Evolutionary conservation across 202 grass and related monocot species (phyloP), one percentile per base, ranked within the genome.

Genomic region (Panicum hallii): DNA sequence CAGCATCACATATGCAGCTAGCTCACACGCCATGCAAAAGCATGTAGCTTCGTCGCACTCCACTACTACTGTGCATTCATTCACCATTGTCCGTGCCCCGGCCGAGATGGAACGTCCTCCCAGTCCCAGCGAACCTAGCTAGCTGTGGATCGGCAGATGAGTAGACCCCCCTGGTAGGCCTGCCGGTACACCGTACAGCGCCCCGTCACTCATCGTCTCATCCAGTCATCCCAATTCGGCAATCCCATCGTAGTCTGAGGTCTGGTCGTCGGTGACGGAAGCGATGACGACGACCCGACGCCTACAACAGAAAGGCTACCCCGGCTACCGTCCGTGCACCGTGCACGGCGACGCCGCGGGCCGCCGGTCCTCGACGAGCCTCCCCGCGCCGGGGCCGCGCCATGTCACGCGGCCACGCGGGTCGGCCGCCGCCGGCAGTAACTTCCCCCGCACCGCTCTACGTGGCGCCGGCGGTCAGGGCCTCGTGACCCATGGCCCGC

Each of bases 391-490:
- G 1, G 20, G 15, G 19, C 47, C 75, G 38, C 72, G 48, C 61
- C 78, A 67, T 87, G 85, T 82, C 79, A 87, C 85, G 85, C 79
- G 26, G 26, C 26, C 26, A 26, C 26, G 26, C 26, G 26, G 26
- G 26, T 26, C 26, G 44, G n/a, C 28, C 55, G 42, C 48, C 61
- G 5, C 11, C 12, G 41, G 65, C 14, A 60, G 75, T 84, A 8
- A 88, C 66, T 66, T n/a, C 5, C 19, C 68, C n/a, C 19, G 58
- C 49, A 9, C 22, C 44, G 50, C 62, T 70, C 82, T 45, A 49
- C 81, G 76, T 80, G 79, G 45, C 43, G 19, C 30, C 42, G 68
- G 15, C 22, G 64, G 15, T 2, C 28, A 23, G 42, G 62, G 42
- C 4, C 15, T 72, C 87, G 81, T 83, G 85, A 67, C 4, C 60